Base-by-base conservation (phyloP, 148 eudicot species). In the Amaranthus hypochondriacus region DNA sequence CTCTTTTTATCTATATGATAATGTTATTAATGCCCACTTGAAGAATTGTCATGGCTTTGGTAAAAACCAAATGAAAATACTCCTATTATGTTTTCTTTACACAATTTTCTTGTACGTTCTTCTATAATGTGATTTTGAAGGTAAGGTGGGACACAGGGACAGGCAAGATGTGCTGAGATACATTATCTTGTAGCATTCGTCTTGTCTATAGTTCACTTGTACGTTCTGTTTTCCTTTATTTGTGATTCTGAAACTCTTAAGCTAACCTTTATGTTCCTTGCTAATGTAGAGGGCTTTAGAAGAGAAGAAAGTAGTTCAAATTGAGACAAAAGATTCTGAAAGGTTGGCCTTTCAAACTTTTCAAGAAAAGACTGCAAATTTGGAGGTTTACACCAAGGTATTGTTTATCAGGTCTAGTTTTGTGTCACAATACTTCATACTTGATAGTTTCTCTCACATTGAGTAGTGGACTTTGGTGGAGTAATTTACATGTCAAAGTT, bases 351-450 rank as follows among this genome's bases (percentile, higher is more conserved):
- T 86, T 83, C 87, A 89, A 81, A 77, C 82, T 66, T 91, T 84
- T 76, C 89, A 91, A 77, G 93, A 94, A 72, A 89, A 89, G 81
- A 80, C 81, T 72, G 73, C 93, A 60, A 62, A 49, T 68, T 81
- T 87, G 75, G 98, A 94, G 84, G 91, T 87, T 78, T 87, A 88
- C 79, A 82, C 82, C 9, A 94, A 94, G 97, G 98, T 92, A 79
- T 75, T 73, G 65, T 72, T 18, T 62, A 6, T 63, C 48, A 54
- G 59, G 51, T 43, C 48, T 56, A 46, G n/a, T 56, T 28, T 47
- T 56, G 3, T 43, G 15, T 12, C 39, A 28, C 39, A 28, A 28
- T 28, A 28, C 39, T 51, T 47, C 55, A 62, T 15, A 68, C 49
- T 53, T 61, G 50, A 67, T 78, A 58, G 62, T 7, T 71, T 9